Percentiles rank a stretch among this genome's conserved stretches.
Conservation (phyloP, 1,139 yeast genomes). For the Yamadazyma trypodendri region DNA sequence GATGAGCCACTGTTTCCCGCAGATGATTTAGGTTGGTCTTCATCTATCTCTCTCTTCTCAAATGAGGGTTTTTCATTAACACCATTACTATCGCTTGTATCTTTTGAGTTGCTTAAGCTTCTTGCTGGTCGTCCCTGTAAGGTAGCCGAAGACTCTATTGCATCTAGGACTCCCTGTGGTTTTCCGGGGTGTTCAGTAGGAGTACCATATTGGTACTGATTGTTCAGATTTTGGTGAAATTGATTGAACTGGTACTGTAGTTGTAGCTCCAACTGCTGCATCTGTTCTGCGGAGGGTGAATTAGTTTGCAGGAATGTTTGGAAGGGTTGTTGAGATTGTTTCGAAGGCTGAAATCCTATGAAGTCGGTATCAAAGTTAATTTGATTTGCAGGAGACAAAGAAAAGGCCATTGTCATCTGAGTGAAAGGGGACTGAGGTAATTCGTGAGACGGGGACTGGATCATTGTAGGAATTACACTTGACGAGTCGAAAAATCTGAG, state of each 20-base stretch:
- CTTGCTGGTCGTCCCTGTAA: not conserved
- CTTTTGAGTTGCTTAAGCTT: not conserved
- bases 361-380: slow-evolving; percentile 6
- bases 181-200: too few species aligned
- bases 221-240: slow-evolving; percentile 17
- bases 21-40: too few species aligned
- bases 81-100: not conserved
- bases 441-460: slow-evolving; percentile 10
- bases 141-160: not conserved
- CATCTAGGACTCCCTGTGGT: too few species aligned
- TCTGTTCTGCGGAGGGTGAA: slow-evolving; percentile 17
- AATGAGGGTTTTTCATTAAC: too few species aligned
- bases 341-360: slow-evolving; percentile 2
- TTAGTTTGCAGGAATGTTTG: slow-evolving; percentile 17
- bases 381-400: slow-evolving; percentile 15
- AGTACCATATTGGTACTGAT: slow-evolving; percentile 17
- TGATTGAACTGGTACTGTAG: slow-evolving; percentile 18
- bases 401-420: slow-evolving; percentile 29
- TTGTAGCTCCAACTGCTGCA: slow-evolving; percentile 17
- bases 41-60: not conserved
- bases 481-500: slow-evolving; percentile 11
- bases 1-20: slow-evolving; percentile 5
- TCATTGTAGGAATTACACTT: slow-evolving; percentile 13
- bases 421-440: slow-evolving; percentile 23
- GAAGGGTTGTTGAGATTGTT: slow-evolving; percentile 10